Conservation (phyloP, 495 filamentous ascomycete species). For the Trichoderma orchidacearum region DNA sequence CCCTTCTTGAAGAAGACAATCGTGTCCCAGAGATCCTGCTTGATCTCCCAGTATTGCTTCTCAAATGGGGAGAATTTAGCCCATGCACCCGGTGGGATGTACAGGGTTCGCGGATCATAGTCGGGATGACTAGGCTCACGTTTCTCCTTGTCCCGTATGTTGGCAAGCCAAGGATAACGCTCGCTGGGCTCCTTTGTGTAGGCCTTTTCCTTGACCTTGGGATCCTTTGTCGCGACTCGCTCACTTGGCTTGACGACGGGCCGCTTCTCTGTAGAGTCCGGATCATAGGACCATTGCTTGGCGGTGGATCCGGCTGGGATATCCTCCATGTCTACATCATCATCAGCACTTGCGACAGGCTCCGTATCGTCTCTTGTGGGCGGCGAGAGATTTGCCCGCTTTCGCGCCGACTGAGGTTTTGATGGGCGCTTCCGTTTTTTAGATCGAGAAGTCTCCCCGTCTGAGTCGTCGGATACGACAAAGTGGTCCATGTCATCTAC, state of each 20-base stretch:
- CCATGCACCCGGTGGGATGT: conserved; percentile 69
- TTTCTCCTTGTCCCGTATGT: conserved; percentile 67
- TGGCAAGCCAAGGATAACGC: conserved; percentile 81
- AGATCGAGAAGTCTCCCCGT: conserved; percentile 34
- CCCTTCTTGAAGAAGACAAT: conserved; percentile 99
- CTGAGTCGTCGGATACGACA: conserved; percentile 77
- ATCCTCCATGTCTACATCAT: conserved; percentile 44
- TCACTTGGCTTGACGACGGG: conserved; percentile 24
- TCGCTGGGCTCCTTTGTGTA: conserved; percentile 66
- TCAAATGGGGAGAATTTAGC: conserved; percentile 81
- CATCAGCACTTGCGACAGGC: conserved; percentile 14
- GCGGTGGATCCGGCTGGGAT: conserved; percentile 53
- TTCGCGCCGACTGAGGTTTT: conserved; percentile 36
- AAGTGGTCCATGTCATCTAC: conserved; percentile 71
- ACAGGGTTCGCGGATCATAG: conserved; percentile 83
- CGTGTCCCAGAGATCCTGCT: conserved; percentile 93
- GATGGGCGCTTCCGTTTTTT: conserved; percentile 61
- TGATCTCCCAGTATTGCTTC: conserved; percentile 99
- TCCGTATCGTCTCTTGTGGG: conserved; percentile 14
- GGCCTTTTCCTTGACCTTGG: conserved; percentile 56
- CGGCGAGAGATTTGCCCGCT: conserved; percentile 39
- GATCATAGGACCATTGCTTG: conserved; percentile 75
- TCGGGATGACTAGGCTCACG: conserved; percentile 73
- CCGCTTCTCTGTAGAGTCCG: conserved; percentile 44
- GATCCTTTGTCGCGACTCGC: conserved; percentile 10